Conservation (phyloP, 495 filamentous ascomycete genomes). For the Neurospora sp. region DNA sequence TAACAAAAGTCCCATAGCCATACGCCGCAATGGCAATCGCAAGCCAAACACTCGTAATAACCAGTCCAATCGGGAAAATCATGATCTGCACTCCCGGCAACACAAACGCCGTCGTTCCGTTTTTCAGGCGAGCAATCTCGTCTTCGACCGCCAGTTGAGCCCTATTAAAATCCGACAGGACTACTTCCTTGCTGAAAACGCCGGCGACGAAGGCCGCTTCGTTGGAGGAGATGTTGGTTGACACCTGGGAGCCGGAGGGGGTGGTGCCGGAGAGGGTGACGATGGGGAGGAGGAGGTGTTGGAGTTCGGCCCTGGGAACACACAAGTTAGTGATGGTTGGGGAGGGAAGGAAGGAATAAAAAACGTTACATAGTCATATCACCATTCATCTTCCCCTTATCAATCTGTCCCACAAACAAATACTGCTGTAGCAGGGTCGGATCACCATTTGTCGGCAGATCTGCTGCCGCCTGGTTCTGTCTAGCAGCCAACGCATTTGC, state of each 20-base stretch:
- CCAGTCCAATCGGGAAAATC: constrained; percentile 57
- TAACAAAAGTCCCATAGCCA: constrained; percentile 50
- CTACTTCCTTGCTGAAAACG: constrained; percentile 45
- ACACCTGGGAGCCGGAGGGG: constrained; percentile 30
- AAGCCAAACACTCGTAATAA: constrained; percentile 52
- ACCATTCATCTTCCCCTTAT: constrained; percentile 30
- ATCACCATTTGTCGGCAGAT: constrained; percentile 4
- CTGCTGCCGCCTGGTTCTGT: not conserved
- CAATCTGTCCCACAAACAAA: constrained; percentile 44
- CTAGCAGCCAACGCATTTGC: constrained; percentile 1
- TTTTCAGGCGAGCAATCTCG: constrained; percentile 20
- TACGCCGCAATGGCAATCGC: constrained; percentile 32
- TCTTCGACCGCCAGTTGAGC: constrained; percentile 31
- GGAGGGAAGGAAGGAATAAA: too few relatives aligned
- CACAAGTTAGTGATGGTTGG: too few relatives aligned
- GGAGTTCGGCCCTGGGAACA: constrained; percentile 27
- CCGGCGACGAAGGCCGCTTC: constrained; percentile 62
- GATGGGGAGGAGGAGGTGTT: constrained; percentile 51
- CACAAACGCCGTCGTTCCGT: constrained; percentile 45
- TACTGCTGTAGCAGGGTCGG: constrained; percentile 39
- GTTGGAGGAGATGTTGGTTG: constrained; percentile 51
- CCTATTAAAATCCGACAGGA: constrained; percentile 31
- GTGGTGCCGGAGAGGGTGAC: constrained; percentile 48
- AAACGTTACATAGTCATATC: constrained; percentile 27
- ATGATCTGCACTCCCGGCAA: constrained; percentile 56